Evolutionary conservation across 768 basidiomycete genomes (phyloP).

Genomic region (Filobasidium floriforme): DNA sequence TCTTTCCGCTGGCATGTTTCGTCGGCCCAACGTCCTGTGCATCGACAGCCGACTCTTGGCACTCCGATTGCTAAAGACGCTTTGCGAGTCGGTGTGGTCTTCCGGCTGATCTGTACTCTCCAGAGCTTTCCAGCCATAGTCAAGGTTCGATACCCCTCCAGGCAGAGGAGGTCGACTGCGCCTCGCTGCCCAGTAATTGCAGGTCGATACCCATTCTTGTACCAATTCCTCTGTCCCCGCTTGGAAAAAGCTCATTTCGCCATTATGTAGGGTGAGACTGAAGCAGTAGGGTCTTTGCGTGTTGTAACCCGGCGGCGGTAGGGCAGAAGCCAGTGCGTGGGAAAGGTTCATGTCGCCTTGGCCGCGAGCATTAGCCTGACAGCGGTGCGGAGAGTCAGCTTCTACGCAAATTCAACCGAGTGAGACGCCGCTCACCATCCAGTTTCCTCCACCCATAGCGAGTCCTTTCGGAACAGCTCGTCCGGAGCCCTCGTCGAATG

Average conservation of each 20-base stretch:
- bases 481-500: conserved; percentile 63
- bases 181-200: conserved; percentile 98
- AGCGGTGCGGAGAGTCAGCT: background rate
- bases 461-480: conserved; percentile 44
- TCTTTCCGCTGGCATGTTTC: conserved; percentile 50
- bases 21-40: conserved; percentile 27
- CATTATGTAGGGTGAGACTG: conserved; percentile 78
- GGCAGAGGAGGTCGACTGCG: conserved; percentile 89
- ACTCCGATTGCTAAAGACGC: conserved; percentile 66
- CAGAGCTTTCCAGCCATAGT: conserved; percentile 93
- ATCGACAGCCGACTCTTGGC: conserved; percentile 60
- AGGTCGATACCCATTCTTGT: conserved; percentile 95
- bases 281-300: conserved; percentile 87
- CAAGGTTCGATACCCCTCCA: conserved; percentile 98
- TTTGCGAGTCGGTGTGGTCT: conserved; percentile 50
- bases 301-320: conserved; percentile 89
- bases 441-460: conserved; percentile 92
- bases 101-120: conserved; percentile 7
- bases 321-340: conserved; percentile 75
- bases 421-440: conserved; percentile 66
- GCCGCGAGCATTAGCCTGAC: conserved; percentile 71
- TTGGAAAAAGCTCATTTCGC: conserved; percentile 95
- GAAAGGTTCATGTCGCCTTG: conserved; percentile 77
- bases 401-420: background rate
- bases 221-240: conserved; percentile 98